Conservation (phyloP, 768 basidiomycete species). For the Wakefieldia striispora region DNA sequence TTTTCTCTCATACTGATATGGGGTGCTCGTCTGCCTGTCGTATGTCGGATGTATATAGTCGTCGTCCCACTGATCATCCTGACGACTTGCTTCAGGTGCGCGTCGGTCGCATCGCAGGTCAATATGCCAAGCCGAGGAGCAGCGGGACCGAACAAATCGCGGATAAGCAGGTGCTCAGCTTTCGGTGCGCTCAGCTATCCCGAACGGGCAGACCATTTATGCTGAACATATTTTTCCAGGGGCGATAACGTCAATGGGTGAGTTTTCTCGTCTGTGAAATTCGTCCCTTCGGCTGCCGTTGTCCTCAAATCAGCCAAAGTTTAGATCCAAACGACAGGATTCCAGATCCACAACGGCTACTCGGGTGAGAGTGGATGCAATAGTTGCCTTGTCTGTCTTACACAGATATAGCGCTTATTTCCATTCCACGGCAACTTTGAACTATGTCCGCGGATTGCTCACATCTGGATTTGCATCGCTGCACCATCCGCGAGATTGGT, state of each 20-base stretch:
- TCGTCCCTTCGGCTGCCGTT: neutral
- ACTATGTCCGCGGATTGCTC: constrained; percentile 85
- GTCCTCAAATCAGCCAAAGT: constrained; percentile 23
- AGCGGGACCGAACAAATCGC: constrained; percentile 77
- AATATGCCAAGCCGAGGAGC: constrained; percentile 93
- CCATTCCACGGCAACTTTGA: constrained; percentile 90
- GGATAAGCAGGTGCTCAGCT: constrained; percentile 77
- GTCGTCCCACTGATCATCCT: constrained; percentile 1
- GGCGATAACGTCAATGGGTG: constrained; percentile 97
- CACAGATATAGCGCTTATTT: constrained; percentile 76
- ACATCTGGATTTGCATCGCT: constrained; percentile 93
- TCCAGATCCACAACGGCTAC: constrained; percentile 86
- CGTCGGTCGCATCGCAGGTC: constrained; percentile 91
- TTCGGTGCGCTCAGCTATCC: constrained; percentile 55
- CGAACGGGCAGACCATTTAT: neutral
- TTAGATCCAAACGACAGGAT: constrained; percentile 74
- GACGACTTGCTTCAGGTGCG: constrained; percentile 49
- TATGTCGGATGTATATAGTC: constrained; percentile 36
- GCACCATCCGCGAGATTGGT: constrained; percentile 90
- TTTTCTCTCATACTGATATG: constrained; percentile 94
- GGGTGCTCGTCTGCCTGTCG: constrained; percentile 92
- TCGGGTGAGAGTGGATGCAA: constrained; percentile 47
- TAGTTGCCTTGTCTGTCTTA: constrained; percentile 4
- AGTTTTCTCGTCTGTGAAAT: constrained; percentile 15
- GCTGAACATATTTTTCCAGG: constrained; percentile 38